phyloP scores from a whole-genome alignment of 257 asterid species.

The Fraxinus cuspidata region DNA sequence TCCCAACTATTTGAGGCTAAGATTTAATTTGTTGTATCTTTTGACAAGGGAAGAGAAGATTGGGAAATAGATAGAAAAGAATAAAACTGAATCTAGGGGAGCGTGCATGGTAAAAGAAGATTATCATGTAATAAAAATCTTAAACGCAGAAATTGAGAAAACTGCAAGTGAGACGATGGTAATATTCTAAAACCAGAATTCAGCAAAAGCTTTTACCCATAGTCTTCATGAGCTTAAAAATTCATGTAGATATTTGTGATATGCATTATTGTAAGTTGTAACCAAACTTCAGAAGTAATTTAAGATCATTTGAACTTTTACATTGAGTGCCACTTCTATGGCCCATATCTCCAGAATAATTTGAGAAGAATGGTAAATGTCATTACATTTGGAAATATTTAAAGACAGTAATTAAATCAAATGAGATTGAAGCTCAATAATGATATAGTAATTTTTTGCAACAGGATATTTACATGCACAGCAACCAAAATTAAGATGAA shows the following conservation, averaged over 20 bases:
- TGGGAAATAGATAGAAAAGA: no score
- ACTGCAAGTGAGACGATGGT: not conserved
- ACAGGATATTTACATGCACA: not conserved
- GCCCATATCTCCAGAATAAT: not conserved
- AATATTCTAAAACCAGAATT: not conserved
- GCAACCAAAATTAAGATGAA: conserved; percentile 11
- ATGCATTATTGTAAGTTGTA: conserved; percentile 1
- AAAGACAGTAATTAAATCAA: not conserved
- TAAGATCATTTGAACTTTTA: not conserved
- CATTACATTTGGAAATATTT: not conserved
- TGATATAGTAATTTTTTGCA: not conserved
- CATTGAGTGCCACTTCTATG: not conserved
- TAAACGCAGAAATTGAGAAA: not conserved
- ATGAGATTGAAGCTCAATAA: not conserved
- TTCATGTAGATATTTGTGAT: not conserved
- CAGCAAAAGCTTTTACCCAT: not conserved
- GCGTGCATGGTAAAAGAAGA: not conserved
- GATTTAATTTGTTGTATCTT: no score
- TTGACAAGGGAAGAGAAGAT: no score
- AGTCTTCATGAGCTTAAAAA: not conserved
- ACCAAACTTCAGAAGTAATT: not conserved
- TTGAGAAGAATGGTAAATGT: not conserved
- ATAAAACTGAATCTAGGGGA: not conserved
- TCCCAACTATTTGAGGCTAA: no score
- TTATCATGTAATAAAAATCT: not conserved